A percentile compares a stretch with the other conserved stretches of the same genome.
Conservation (phyloP, 2,329 filamentous ascomycete genomes). For the Pseudodiploospora longispora region DNA sequence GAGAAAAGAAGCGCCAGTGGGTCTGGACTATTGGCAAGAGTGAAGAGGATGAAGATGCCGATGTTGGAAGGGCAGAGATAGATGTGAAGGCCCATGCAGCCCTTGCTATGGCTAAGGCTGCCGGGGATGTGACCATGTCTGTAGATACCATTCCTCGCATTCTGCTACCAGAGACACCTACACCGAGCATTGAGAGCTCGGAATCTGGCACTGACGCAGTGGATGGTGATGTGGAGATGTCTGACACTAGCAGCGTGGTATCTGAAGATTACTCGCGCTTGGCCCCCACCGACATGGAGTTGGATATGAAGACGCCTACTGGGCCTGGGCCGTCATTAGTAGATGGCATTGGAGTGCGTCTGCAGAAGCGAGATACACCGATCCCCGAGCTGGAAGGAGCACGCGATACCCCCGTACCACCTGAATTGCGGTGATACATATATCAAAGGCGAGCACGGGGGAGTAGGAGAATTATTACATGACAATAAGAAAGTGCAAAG, state of each 20-base stretch:
- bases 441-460: no score
- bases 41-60: constrained; percentile 34
- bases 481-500: no score
- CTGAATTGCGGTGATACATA: no score
- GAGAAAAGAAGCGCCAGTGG: constrained; percentile 55
- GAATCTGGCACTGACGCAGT: constrained; percentile 20
- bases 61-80: constrained; percentile 20
- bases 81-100: no score
- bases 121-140: constrained; percentile 9
- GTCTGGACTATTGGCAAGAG: constrained; percentile 57
- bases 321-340: constrained; percentile 12
- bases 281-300: constrained; percentile 22
- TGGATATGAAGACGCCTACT: constrained; percentile 33
- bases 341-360: neutral
- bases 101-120: constrained; percentile 16
- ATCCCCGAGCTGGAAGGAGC: constrained; percentile 14
- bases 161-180: constrained; percentile 24
- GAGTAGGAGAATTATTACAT: no score
- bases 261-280: constrained; percentile 21
- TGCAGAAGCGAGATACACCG: constrained; percentile 15
- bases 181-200: constrained; percentile 32
- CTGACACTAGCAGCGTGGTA: constrained; percentile 34
- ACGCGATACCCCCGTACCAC: neutral
- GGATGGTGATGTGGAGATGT: constrained; percentile 39
- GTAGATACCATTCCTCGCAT: constrained; percentile 1